Evolutionary conservation across 176 grass and related monocot species (phyloP).

Genomic region (Musa acuminata): DNA sequence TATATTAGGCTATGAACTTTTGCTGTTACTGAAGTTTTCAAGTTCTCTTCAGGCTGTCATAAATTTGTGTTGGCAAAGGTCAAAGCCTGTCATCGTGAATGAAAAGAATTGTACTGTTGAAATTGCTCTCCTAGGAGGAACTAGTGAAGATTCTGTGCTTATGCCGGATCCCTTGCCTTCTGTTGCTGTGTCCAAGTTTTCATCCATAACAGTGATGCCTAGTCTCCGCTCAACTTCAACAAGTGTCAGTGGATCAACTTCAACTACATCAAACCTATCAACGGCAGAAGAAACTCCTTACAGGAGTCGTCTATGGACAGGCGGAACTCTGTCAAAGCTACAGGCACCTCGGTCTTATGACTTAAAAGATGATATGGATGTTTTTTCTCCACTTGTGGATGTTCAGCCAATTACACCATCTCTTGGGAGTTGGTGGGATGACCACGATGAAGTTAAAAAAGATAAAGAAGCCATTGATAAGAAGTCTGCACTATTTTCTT

Average conservation of each 20-base stretch:
- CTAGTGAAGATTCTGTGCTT: slow-evolving; percentile 80
- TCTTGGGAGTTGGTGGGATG: slow-evolving; percentile 72
- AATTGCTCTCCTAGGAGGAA: slow-evolving; percentile 81
- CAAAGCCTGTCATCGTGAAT: slow-evolving; percentile 73
- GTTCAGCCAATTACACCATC: slow-evolving; percentile 91
- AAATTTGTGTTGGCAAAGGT: slow-evolving; percentile 90
- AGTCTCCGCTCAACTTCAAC: slow-evolving; percentile 45
- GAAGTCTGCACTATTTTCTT: slow-evolving; percentile 31
- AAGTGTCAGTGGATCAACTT: slow-evolving; percentile 34
- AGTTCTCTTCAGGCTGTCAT: slow-evolving; percentile 62
- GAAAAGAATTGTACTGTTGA: slow-evolving; percentile 78
- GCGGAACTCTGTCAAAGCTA: slow-evolving; percentile 49
- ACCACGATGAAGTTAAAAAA: slow-evolving; percentile 62
- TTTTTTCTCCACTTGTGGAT: slow-evolving; percentile 96
- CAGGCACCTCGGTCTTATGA: slow-evolving; percentile 52
- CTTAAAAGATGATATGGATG: slow-evolving; percentile 98
- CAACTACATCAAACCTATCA: slow-evolving; percentile 25
- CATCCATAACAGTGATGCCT: slow-evolving; percentile 39
- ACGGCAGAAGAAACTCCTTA: slow-evolving; percentile 50
- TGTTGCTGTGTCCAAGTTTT: slow-evolving; percentile 33
- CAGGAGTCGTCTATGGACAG: slow-evolving; percentile 34
- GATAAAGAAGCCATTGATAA: slow-evolving; percentile 55
- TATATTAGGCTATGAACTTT: slow-evolving; percentile 21
- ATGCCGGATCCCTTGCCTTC: slow-evolving; percentile 97
- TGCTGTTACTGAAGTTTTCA: slow-evolving; percentile 15